A percentile compares a stretch with the other conserved stretches of the same genome.
phyloP scores from a whole-genome alignment of 73 alveolate species.

The Diophrys appendiculata region DNA sequence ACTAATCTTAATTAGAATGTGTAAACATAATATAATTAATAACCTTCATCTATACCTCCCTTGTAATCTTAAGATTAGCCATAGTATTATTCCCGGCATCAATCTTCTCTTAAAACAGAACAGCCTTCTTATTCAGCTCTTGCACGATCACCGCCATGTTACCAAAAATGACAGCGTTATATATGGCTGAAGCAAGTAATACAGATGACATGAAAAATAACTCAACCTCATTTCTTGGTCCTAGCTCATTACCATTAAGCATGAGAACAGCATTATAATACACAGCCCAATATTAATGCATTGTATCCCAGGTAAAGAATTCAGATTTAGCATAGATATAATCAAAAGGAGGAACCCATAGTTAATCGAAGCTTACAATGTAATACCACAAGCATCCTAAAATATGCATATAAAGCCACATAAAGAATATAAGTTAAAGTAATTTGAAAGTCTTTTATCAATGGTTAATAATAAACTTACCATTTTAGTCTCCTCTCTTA shows the following conservation, averaged over 20 bases:
- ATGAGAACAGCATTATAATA: conserved; percentile 57
- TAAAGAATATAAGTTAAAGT: conserved; percentile 25
- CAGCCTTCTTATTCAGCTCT: conserved; percentile 34
- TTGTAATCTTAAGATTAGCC: conserved; percentile 52
- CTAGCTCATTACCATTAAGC: conserved; percentile 61
- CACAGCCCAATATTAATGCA: conserved; percentile 26
- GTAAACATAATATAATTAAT: conserved; percentile 36
- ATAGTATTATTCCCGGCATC: conserved; percentile 31
- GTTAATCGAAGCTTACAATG: conserved; percentile 5
- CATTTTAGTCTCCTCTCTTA: conserved; percentile 48
- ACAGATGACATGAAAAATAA: conserved; percentile 18
- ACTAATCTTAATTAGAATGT: conserved; percentile 31
- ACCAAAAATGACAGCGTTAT: conserved; percentile 60
- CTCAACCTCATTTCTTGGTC: conserved; percentile 34
- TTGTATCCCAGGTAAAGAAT: conserved; percentile 9
- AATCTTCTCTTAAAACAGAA: conserved; percentile 34
- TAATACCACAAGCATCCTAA: conserved; percentile 49
- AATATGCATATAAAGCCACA: conserved; percentile 43
- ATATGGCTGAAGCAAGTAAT: conserved; percentile 46
- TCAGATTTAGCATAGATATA: conserved; percentile 13
- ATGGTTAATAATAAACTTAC: background rate
- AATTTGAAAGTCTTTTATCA: conserved; percentile 14
- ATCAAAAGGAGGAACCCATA: conserved; percentile 24
- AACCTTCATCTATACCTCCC: conserved; percentile 33
- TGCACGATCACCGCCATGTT: conserved; percentile 49